A percentile compares a stretch with the other conserved stretches of the same genome.
These are phyloP conservation scores for Porcisia hertigi DNA, from an alignment of 208 protist genomes.

Conservation along the genomic window DNA sequence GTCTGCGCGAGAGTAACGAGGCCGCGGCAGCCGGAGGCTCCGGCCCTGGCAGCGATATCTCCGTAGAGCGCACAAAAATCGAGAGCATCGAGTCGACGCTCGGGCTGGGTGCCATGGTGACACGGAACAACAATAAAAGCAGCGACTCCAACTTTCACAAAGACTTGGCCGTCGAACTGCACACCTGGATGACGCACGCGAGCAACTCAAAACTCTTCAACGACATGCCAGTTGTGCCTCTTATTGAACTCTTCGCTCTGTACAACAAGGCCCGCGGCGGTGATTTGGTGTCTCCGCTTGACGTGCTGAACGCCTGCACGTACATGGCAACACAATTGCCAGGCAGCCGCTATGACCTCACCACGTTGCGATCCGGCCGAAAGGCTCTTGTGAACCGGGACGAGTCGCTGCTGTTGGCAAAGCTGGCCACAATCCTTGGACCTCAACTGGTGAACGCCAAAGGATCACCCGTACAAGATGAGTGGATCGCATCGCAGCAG, in stretches of 20 bases:
- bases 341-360: constrained; percentile 49
- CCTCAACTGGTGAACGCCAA: constrained; percentile 45
- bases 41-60: constrained; percentile 27
- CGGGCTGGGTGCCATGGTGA: constrained; percentile 68
- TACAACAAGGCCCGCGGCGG: constrained; percentile 86
- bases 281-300: constrained; percentile 74
- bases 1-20: constrained; percentile 53
- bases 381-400: constrained; percentile 73
- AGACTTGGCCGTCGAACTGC: constrained; percentile 70
- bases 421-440: constrained; percentile 52
- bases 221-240: constrained; percentile 71
- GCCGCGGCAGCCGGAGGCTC: constrained; percentile 27
- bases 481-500: constrained; percentile 1
- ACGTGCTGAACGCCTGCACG: constrained; percentile 72
- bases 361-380: constrained; percentile 71
- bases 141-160: constrained; percentile 47
- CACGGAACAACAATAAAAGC: constrained; percentile 16
- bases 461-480: constrained; percentile 19
- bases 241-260: constrained; percentile 84
- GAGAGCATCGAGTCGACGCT: constrained; percentile 88
- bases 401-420: constrained; percentile 50
- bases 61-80: constrained; percentile 43
- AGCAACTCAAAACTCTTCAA: constrained; percentile 72
- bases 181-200: constrained; percentile 84
- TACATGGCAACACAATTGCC: constrained; percentile 42